Base-by-base conservation (phyloP, 306 rosid genomes). In the Prunus campanulata region DNA sequence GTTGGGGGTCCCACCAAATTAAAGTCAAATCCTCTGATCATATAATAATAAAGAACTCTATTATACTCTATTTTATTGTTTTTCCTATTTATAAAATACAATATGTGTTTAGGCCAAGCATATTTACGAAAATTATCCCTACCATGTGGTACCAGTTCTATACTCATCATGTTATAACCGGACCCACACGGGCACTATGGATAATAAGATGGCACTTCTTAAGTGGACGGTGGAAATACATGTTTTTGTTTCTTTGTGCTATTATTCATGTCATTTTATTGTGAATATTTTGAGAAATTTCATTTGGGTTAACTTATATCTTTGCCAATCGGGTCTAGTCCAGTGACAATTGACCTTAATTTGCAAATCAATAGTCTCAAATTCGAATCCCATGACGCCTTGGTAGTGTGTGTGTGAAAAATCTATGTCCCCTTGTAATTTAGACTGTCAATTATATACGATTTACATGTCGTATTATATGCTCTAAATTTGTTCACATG, bases 381-480 rank as follows among this genome's bases (percentile, higher is more conserved):
- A 0, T 39, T 7, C 0, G 9, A 39, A 7, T 39, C 2, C 1
- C 10, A 7, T 39, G 9, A 7, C 9, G 1, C 2, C 0, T 39
- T 6, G 0, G 2, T 39, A 39, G 2, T 7, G 7, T 39, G 9
- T 39, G 44, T 6, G 44, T 39, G 9, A 39, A 39, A 39, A 39
- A 7, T 39, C 2, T 39, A 39, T 39, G 2, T 39, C 2, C 9
- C 9, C 0, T 6, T 39, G 0, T 7, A 39, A 7, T 39, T 39
- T 39, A 39, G 0, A 39, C 44, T 39, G 2, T 39, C 44, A 0
- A 9, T 39, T 39, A 1, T 39, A 7, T 39, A 7, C 44, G 0
- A 1, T 7, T 39, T 39, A 6, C 44, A 39, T 39, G 2, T 39
- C 9, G 2, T 1, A 39, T 39, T 7, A 48, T 48, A 48, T 12